Evolutionary conservation across 1,284 basidiomycete genomes (phyloP).

Genomic region (Stygiomarasmius scandens): DNA sequence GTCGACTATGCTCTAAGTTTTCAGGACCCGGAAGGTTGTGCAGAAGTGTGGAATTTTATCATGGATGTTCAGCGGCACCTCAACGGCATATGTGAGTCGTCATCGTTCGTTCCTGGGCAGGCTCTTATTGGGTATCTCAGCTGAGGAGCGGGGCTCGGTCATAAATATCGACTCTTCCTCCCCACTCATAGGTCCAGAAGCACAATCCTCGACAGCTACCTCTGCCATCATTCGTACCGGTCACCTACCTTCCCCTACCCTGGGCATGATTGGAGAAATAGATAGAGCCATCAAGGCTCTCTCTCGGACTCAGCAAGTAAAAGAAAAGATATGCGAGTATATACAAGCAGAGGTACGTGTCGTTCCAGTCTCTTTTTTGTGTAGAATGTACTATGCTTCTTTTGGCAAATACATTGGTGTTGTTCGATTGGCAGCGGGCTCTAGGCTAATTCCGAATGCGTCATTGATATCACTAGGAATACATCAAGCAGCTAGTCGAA

Average conservation of each 20-base stretch:
- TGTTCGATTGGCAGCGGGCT: background rate
- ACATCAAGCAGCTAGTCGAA: constrained; percentile 84
- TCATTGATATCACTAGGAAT: constrained; percentile 57
- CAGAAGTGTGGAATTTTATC: constrained; percentile 98
- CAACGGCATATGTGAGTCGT: constrained; percentile 56
- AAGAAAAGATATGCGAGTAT: constrained; percentile 82
- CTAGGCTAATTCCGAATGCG: background rate
- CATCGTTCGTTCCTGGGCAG: constrained; percentile 6
- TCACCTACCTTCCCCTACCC: constrained; percentile 66
- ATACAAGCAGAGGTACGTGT: constrained; percentile 72
- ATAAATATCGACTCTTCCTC: constrained; percentile 55
- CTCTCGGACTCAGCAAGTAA: constrained; percentile 64
- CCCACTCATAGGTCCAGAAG: constrained; percentile 56
- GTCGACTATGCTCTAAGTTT: constrained; percentile 97
- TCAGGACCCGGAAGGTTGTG: constrained; percentile 94
- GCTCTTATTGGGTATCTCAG: background rate
- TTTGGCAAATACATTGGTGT: constrained; percentile 2
- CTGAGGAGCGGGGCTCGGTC: constrained; percentile 46
- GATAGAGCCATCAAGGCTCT: constrained; percentile 75
- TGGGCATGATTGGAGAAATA: constrained; percentile 77
- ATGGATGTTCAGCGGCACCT: constrained; percentile 91
- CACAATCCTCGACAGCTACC: constrained; percentile 57
- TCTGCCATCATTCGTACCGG: constrained; percentile 65
- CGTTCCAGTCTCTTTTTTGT: constrained; percentile 7
- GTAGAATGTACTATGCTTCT: constrained; percentile 5